Conservation (phyloP, 768 basidiomycete genomes). For the Dioszegia aurantiaca region DNA sequence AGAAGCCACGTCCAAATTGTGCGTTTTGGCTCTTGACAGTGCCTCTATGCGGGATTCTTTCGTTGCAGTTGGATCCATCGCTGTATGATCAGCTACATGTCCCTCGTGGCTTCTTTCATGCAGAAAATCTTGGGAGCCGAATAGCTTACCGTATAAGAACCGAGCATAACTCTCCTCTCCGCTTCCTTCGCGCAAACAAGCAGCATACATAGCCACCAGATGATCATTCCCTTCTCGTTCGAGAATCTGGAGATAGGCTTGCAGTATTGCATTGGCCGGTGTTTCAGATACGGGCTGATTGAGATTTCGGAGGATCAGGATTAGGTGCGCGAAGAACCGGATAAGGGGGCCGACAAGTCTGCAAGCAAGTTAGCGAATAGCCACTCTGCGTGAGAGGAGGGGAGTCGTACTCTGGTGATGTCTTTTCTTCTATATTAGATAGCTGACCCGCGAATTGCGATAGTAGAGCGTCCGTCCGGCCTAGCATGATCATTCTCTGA, state of each 20-base stretch:
- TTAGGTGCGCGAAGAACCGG: constrained; percentile 88
- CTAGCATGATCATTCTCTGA: constrained; percentile 53
- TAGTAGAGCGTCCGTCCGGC: constrained; percentile 62
- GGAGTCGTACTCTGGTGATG: constrained; percentile 50
- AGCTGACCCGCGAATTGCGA: constrained; percentile 57
- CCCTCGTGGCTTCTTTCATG: neutral
- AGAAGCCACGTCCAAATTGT: constrained; percentile 74
- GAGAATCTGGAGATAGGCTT: constrained; percentile 81
- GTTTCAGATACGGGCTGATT: constrained; percentile 68
- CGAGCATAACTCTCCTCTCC: constrained; percentile 87
- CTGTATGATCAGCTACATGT: constrained; percentile 21
- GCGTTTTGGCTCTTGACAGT: constrained; percentile 71
- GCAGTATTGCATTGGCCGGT: constrained; percentile 75
- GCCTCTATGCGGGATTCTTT: constrained; percentile 66
- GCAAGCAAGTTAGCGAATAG: constrained; percentile 4
- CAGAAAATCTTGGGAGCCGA: neutral
- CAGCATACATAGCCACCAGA: constrained; percentile 89
- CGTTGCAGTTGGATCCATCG: constrained; percentile 50
- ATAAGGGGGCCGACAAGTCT: constrained; percentile 57
- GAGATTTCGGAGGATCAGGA: constrained; percentile 81
- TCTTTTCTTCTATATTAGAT: constrained; percentile 33
- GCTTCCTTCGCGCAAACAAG: constrained; percentile 77
- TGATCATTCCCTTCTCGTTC: constrained; percentile 78
- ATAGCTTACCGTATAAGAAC: constrained; percentile 64
- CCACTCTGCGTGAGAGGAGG: neutral